These are phyloP conservation scores for Ganoderma resinaceum DNA, from an alignment of 1,284 basidiomycete genomes.

Conservation along the genomic window DNA sequence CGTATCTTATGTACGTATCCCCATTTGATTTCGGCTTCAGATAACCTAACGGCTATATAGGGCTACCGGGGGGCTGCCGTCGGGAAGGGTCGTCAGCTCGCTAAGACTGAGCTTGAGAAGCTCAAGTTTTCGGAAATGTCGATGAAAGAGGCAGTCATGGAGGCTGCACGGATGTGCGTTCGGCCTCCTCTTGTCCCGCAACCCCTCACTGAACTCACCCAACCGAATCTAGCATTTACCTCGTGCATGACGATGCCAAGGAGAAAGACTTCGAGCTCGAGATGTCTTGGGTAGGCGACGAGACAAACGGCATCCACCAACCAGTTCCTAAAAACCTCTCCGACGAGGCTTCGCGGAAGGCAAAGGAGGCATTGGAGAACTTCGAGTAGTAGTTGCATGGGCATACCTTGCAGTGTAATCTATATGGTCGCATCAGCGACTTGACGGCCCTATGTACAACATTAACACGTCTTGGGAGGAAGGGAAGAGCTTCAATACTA, in stretches of 20 bases:
- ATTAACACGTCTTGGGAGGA: not conserved
- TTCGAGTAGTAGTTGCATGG: slow-evolving; percentile 75
- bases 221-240: slow-evolving; percentile 78
- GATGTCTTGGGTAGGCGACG: slow-evolving; percentile 94
- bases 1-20: slow-evolving; percentile 74
- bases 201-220: not conserved
- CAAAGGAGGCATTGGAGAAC: slow-evolving; percentile 87
- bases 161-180: slow-evolving; percentile 94
- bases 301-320: slow-evolving; percentile 83
- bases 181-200: not conserved
- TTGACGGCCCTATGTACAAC: slow-evolving; percentile 14
- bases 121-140: slow-evolving; percentile 84
- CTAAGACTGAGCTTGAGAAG: slow-evolving; percentile 99
- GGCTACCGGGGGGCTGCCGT: slow-evolving; percentile 95
- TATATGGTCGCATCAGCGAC: slow-evolving; percentile 27
- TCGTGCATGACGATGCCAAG: slow-evolving; percentile 97
- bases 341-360: slow-evolving; percentile 88
- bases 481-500: not conserved
- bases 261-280: slow-evolving; percentile 99
- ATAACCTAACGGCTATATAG: slow-evolving; percentile 44
- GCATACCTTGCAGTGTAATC: slow-evolving; percentile 32
- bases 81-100: slow-evolving; percentile 96
- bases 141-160: slow-evolving; percentile 85
- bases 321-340: slow-evolving; percentile 87
- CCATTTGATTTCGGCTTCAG: not conserved